Percentiles rank a stretch among this genome's conserved stretches.
These are phyloP conservation scores for Jatropha podagrica DNA, from an alignment of 441 rosid genomes.

Conservation along the genomic window DNA sequence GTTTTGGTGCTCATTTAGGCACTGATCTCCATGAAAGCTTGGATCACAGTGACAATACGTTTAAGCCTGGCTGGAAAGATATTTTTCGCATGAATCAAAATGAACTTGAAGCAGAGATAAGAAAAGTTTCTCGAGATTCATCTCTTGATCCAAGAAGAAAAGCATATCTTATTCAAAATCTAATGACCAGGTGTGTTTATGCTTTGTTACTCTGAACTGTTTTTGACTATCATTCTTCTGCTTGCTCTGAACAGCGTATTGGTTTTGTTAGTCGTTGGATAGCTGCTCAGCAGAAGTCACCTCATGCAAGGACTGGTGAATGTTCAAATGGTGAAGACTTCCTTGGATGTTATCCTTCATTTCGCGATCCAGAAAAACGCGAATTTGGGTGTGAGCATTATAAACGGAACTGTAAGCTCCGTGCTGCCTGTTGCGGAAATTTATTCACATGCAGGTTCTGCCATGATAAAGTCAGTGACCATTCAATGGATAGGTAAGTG, in stretches of 20 bases:
- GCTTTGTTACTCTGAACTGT: background rate
- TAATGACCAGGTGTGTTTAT: conserved; percentile 64
- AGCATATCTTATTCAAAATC: conserved; percentile 75
- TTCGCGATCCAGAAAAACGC: conserved; percentile 59
- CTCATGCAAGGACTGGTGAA: conserved; percentile 48
- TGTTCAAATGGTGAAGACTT: conserved; percentile 52
- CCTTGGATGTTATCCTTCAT: conserved; percentile 66
- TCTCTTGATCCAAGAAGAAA: conserved; percentile 87
- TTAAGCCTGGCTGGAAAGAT: conserved; percentile 99
- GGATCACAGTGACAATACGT: conserved; percentile 69
- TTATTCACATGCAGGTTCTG: conserved; percentile 86
- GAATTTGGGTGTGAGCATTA: conserved; percentile 92
- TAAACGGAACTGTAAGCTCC: conserved; percentile 89
- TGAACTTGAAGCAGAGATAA: conserved; percentile 80
- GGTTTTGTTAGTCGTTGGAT: conserved; percentile 77
- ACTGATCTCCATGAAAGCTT: conserved; percentile 55
- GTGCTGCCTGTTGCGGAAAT: conserved; percentile 87
- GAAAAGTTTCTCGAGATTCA: conserved; percentile 73
- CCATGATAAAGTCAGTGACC: conserved; percentile 95
- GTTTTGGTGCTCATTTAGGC: conserved; percentile 32
- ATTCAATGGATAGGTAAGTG: conserved; percentile 85
- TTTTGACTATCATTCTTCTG: conserved; percentile 7
- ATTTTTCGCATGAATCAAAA: conserved; percentile 97
- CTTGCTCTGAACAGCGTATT: conserved; percentile 19
- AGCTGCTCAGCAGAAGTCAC: conserved; percentile 71